Conservation (phyloP, 2,329 filamentous ascomycete genomes). For the Talaromyces albobiverticillius region DNA sequence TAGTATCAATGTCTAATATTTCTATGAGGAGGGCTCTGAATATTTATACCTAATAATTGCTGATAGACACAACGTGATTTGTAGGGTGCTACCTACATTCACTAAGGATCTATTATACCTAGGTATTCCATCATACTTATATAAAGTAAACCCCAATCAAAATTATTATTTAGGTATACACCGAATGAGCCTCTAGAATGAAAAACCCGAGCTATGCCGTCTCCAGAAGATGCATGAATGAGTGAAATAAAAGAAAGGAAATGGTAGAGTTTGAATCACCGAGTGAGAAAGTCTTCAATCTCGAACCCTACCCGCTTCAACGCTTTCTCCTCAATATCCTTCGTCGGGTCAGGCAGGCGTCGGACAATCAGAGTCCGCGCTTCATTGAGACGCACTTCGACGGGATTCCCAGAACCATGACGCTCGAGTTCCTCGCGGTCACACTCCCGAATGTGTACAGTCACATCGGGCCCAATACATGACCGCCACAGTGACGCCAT, state of each 20-base stretch:
- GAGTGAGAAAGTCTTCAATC: conserved; percentile 67
- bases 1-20: too few relatives aligned
- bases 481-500: conserved; percentile 91
- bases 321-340: conserved; percentile 62
- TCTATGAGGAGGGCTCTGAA: too few relatives aligned
- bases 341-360: conserved; percentile 30
- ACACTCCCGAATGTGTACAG: conserved; percentile 43
- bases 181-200: background rate
- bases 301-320: conserved; percentile 79
- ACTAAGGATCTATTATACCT: too few relatives aligned
- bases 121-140: background rate
- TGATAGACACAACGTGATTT: too few relatives aligned
- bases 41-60: too few relatives aligned
- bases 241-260: background rate
- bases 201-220: background rate
- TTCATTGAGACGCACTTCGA: conserved; percentile 56
- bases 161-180: background rate
- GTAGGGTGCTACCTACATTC: too few relatives aligned
- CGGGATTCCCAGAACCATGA: conserved; percentile 41
- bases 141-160: background rate
- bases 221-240: background rate
- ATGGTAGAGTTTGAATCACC: conserved; percentile 32
- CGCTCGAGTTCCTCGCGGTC: conserved; percentile 40
- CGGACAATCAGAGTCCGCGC: conserved; percentile 53
- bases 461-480: conserved; percentile 71